Percentiles rank a stretch among this genome's conserved stretches.
These are phyloP conservation scores for Bacterosira constricta DNA, from an alignment of 108 stramenopile genomes.

Conservation along the genomic window DNA sequence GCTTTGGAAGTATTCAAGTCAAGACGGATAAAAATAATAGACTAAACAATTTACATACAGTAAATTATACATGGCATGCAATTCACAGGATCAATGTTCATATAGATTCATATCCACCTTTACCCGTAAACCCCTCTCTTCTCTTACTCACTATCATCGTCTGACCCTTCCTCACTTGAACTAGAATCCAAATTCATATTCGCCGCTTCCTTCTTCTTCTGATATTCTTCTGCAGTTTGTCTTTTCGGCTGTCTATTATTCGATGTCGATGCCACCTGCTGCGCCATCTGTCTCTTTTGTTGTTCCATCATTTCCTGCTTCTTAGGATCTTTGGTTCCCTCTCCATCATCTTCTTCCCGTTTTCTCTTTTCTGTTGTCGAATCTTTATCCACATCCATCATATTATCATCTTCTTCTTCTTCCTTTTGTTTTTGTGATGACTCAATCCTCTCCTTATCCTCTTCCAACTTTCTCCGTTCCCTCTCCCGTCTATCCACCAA, in stretches of 20 bases:
- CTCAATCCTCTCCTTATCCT: constrained; percentile 41
- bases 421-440: constrained; percentile 21
- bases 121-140: no score
- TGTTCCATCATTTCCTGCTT: constrained; percentile 16
- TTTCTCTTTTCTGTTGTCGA: constrained; percentile 11
- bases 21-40: no score
- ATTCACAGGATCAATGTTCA: no score
- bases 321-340: constrained; percentile 33
- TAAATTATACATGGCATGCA: no score
- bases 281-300: constrained; percentile 3
- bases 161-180: constrained; percentile 37
- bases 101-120: no score
- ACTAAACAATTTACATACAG: no score
- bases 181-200: constrained; percentile 85
- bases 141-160: no score
- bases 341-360: constrained; percentile 8
- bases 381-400: constrained; percentile 13
- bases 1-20: no score
- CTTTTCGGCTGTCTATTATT: no score
- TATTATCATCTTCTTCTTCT: constrained; percentile 20
- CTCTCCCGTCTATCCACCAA: constrained; percentile 24
- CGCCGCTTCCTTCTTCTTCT: constrained; percentile 23
- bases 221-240: constrained; percentile 9
- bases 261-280: constrained; percentile 1
- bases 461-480: constrained; percentile 31